These are phyloP conservation scores for Coemansia reversa DNA, from an alignment of 192 early-diverging fungal genomes.

Conservation along the genomic window DNA sequence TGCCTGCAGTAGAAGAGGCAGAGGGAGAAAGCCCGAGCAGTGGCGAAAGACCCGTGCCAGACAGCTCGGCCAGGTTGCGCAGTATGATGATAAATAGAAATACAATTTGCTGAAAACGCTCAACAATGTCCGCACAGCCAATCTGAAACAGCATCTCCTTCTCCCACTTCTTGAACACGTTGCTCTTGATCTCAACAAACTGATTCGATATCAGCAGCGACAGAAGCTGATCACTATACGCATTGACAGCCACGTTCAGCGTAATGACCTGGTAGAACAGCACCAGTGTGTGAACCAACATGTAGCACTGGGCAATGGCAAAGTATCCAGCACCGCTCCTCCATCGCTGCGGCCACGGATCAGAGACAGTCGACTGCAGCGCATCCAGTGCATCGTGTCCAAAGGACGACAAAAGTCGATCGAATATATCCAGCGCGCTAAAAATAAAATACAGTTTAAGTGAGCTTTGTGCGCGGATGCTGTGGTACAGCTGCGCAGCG, in stretches of 20 bases:
- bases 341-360: constrained; percentile 45
- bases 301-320: constrained; percentile 77
- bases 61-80: constrained; percentile 87
- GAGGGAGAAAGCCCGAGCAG: constrained; percentile 25
- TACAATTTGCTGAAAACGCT: constrained; percentile 87
- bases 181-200: constrained; percentile 98
- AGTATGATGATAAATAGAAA: constrained; percentile 89
- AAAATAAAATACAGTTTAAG: constrained; percentile 99
- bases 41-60: constrained; percentile 57
- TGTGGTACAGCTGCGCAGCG: constrained; percentile 88
- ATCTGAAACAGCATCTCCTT: constrained; percentile 96
- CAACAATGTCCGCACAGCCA: constrained; percentile 91
- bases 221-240: constrained; percentile 89
- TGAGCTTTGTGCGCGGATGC: constrained; percentile 90
- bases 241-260: constrained; percentile 94
- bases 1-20: neutral
- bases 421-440: constrained; percentile 91
- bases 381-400: constrained; percentile 95
- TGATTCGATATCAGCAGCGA: constrained; percentile 95
- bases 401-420: constrained; percentile 89
- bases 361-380: constrained; percentile 71
- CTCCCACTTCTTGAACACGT: constrained; percentile 97
- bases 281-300: constrained; percentile 85
- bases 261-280: constrained; percentile 96
- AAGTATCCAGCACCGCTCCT: constrained; percentile 57